Evolutionary conservation across 148 eudicot species (phyloP).

Genomic region (Amaranthus hypochondriacus): DNA sequence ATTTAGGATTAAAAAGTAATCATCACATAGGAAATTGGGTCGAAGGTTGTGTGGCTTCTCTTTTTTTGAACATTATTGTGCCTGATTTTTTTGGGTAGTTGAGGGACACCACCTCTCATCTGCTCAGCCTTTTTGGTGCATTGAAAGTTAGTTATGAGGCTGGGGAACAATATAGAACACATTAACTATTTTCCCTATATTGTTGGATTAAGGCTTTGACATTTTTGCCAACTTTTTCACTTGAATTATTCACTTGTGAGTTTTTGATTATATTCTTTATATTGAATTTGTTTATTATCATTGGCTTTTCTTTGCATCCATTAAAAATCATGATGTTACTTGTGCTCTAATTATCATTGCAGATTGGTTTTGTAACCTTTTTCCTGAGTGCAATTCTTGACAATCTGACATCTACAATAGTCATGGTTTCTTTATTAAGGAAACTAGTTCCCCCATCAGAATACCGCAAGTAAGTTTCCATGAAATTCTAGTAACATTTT

Average conservation of each 20-base stretch:
- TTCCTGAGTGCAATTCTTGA: slow-evolving; percentile 91
- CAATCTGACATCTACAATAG: slow-evolving; percentile 94
- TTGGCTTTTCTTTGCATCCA: background rate
- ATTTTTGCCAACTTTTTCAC: background rate
- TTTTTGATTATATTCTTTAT: background rate
- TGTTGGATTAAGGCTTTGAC: background rate
- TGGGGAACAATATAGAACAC: background rate
- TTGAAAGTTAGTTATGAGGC: background rate
- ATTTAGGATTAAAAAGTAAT: background rate
- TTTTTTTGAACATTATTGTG: background rate
- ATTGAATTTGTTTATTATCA: background rate
- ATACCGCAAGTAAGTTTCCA: slow-evolving; percentile 77
- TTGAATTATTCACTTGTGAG: background rate
- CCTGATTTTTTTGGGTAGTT: background rate
- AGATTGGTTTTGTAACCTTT: slow-evolving; percentile 96
- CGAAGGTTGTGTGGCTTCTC: background rate
- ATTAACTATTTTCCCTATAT: background rate
- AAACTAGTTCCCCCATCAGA: slow-evolving; percentile 89
- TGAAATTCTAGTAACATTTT: background rate
- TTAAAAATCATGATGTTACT: background rate
- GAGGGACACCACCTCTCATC: background rate
- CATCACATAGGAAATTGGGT: background rate
- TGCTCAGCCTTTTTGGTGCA: background rate
- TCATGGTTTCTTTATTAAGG: slow-evolving; percentile 92
- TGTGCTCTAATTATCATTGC: slow-evolving; percentile 34